Percentiles rank a stretch among this genome's conserved stretches.
These are phyloP conservation scores for Gaultheria prostrata DNA, from an alignment of 148 eudicot species.

Conservation along the genomic window DNA sequence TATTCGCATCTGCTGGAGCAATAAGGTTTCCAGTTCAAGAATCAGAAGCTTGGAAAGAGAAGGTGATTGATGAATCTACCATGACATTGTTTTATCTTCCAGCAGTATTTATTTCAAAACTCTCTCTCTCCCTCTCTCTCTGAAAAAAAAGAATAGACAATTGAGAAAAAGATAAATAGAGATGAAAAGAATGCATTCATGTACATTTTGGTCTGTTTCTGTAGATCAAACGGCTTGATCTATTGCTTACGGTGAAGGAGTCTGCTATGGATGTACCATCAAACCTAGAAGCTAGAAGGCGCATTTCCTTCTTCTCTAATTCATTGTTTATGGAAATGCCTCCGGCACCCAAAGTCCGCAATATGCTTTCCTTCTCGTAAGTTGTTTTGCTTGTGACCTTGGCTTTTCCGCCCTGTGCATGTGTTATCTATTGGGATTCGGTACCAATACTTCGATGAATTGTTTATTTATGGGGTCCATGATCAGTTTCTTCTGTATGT, in stretches of 20 bases:
- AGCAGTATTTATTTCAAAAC: background rate
- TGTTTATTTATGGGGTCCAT: background rate
- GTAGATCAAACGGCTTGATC: slow-evolving; percentile 84
- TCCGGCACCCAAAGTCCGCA: slow-evolving; percentile 90
- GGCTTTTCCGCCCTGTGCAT: background rate
- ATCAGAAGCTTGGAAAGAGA: slow-evolving; percentile 97
- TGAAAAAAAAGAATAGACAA: too few relatives aligned
- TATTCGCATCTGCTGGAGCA: slow-evolving; percentile 91
- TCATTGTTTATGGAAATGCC: slow-evolving; percentile 99
- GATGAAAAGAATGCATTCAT: background rate
- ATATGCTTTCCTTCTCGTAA: slow-evolving; percentile 97
- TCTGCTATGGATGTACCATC: slow-evolving; percentile 99
- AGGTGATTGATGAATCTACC: slow-evolving; percentile 39
- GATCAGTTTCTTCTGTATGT: background rate
- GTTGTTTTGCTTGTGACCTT: background rate
- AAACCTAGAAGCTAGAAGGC: slow-evolving; percentile 92
- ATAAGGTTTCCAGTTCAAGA: slow-evolving; percentile 75
- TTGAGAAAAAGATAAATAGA: background rate
- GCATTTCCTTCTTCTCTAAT: slow-evolving; percentile 93
- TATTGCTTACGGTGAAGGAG: slow-evolving; percentile 94
- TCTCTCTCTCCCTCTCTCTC: too few relatives aligned
- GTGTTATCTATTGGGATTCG: background rate
- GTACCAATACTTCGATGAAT: background rate
- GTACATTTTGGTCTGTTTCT: slow-evolving; percentile 11
- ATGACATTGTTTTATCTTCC: background rate